These are phyloP conservation scores for Asclepias syriaca DNA, from an alignment of 257 asterid species.

Conservation along the genomic window DNA sequence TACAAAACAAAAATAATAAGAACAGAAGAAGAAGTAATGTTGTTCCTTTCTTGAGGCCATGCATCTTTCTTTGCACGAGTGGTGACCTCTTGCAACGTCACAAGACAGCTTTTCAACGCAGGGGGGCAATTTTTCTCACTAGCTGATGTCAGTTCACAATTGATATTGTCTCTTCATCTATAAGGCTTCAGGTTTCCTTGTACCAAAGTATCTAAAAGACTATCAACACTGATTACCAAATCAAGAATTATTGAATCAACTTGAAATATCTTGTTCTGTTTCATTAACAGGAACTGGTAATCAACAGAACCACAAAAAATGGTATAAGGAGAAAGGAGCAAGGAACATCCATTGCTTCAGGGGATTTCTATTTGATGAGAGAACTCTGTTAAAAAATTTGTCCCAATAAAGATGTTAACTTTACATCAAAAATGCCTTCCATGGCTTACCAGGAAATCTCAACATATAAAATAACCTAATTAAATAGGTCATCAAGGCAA, in stretches of 20 bases:
- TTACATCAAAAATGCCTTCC: conserved; percentile 5
- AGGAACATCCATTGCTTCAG: not conserved
- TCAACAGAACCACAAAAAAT: not conserved
- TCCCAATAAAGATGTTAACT: not conserved
- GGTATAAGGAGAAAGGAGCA: not conserved
- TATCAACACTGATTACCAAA: not conserved
- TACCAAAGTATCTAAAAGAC: not conserved
- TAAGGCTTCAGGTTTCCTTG: not conserved
- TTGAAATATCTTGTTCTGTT: not conserved
- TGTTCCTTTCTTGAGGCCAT: too few species aligned
- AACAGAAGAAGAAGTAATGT: not conserved
- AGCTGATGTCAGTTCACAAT: conserved; percentile 3
- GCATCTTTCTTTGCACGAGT: too few species aligned
- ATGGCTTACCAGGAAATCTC: not conserved
- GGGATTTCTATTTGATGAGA: not conserved
- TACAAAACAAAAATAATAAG: not conserved
- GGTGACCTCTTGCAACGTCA: not conserved
- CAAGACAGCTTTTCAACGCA: conserved; percentile 3
- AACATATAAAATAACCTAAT: not conserved
- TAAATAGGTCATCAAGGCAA: not conserved
- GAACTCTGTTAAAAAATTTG: not conserved
- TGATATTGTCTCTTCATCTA: not conserved
- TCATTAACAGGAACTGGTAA: not conserved
- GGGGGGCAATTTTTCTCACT: conserved; percentile 7
- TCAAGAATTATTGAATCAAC: not conserved